These are phyloP conservation scores for Cystobasidium onofrii DNA, from an alignment of 768 basidiomycete genomes.

Conservation along the genomic window DNA sequence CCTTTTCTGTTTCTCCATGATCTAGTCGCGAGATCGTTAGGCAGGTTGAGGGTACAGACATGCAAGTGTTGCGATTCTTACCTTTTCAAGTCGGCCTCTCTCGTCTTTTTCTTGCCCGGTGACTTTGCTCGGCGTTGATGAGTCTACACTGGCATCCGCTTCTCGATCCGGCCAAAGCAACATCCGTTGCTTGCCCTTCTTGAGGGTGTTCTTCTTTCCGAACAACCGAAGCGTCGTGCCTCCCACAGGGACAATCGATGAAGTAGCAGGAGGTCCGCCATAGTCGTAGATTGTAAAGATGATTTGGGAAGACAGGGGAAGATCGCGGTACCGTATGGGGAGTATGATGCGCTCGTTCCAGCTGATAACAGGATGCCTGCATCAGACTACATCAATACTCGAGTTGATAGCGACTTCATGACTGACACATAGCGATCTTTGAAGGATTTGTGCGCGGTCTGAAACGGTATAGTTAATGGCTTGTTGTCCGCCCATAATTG, in stretches of 20 bases:
- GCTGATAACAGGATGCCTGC: slow-evolving; percentile 47
- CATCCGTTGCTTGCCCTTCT: slow-evolving; percentile 83
- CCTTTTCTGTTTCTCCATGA: slow-evolving; percentile 88
- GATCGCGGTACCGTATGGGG: slow-evolving; percentile 84
- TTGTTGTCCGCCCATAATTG: slow-evolving; percentile 89
- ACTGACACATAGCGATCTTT: slow-evolving; percentile 68
- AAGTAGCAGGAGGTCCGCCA: slow-evolving; percentile 53
- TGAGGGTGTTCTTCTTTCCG: slow-evolving; percentile 84
- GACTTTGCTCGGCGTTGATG: slow-evolving; percentile 80
- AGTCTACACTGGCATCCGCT: slow-evolving; percentile 75
- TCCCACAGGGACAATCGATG: slow-evolving; percentile 49
- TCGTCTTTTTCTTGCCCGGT: slow-evolving; percentile 54
- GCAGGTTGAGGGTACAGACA: neutral
- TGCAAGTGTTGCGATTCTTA: slow-evolving; percentile 42
- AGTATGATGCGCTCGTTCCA: slow-evolving; percentile 96
- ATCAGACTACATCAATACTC: neutral
- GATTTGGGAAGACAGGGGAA: slow-evolving; percentile 80
- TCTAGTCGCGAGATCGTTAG: slow-evolving; percentile 24
- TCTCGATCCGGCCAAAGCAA: slow-evolving; percentile 72
- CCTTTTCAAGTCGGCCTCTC: slow-evolving; percentile 91
- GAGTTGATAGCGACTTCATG: neutral
- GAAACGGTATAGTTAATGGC: slow-evolving; percentile 79
- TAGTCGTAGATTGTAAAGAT: slow-evolving; percentile 96
- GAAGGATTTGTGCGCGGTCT: slow-evolving; percentile 87
- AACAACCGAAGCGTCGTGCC: slow-evolving; percentile 85